Evolutionary conservation across 2,329 filamentous ascomycete species (phyloP).

Genomic region (Epichloe scottii): DNA sequence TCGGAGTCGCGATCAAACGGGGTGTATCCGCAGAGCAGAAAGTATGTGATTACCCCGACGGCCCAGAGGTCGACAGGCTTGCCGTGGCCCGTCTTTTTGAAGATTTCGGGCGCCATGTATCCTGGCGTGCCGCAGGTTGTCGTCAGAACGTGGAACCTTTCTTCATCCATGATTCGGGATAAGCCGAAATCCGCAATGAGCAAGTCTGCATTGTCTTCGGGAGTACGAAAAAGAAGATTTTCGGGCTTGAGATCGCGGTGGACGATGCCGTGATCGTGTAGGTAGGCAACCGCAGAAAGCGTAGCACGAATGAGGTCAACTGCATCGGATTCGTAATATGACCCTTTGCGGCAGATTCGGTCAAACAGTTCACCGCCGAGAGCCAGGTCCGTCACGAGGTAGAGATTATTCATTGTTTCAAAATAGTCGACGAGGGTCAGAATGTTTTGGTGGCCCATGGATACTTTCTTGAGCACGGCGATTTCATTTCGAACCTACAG

Average conservation of each 20-base stretch:
- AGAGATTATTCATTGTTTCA: slow-evolving; percentile 99
- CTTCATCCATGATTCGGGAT: slow-evolving; percentile 96
- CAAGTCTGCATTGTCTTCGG: slow-evolving; percentile 93
- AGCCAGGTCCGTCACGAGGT: slow-evolving; percentile 92
- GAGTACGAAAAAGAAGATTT: slow-evolving; percentile 90
- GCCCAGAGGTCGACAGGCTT: slow-evolving; percentile 99
- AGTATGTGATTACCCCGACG: slow-evolving; percentile 96
- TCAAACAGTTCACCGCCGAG: slow-evolving; percentile 96
- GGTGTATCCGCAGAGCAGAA: slow-evolving; percentile 93
- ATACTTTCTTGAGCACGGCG: slow-evolving; percentile 92
- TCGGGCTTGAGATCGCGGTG: slow-evolving; percentile 97
- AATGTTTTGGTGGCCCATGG: slow-evolving; percentile 98
- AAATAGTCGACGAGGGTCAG: slow-evolving; percentile 97
- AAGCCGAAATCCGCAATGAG: slow-evolving; percentile 95
- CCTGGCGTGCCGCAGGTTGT: slow-evolving; percentile 96
- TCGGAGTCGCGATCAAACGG: slow-evolving; percentile 96
- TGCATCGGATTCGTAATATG: slow-evolving; percentile 95
- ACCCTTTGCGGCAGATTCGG: slow-evolving; percentile 95
- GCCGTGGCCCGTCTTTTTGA: slow-evolving; percentile 95
- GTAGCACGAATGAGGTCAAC: slow-evolving; percentile 91
- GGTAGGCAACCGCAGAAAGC: slow-evolving; percentile 91
- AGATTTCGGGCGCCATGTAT: slow-evolving; percentile 99
- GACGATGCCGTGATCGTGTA: slow-evolving; percentile 97
- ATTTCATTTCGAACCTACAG: slow-evolving; percentile 88
- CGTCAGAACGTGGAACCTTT: slow-evolving; percentile 93